These are phyloP conservation scores for Somion occarium DNA, from an alignment of 1,284 basidiomycete species.

Conservation along the genomic window DNA sequence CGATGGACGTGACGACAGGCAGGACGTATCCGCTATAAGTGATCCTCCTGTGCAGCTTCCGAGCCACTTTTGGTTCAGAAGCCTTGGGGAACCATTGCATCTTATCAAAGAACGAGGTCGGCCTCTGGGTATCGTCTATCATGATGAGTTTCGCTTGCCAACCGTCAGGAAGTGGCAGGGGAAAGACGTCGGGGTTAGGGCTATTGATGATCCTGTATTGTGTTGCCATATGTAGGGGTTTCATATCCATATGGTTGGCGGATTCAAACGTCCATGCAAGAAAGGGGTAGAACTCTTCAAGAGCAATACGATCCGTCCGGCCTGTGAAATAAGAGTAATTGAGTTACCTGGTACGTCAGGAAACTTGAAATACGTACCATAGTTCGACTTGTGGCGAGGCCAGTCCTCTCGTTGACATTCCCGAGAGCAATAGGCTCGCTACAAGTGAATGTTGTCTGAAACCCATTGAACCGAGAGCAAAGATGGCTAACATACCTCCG, in stretches of 20 bases:
- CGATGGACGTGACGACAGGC: conserved; percentile 5
- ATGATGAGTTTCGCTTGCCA: not conserved
- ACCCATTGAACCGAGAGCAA: too few relatives aligned
- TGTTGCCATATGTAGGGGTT: conserved; percentile 2
- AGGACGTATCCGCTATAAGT: not conserved
- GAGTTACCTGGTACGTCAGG: not conserved
- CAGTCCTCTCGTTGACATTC: conserved; percentile 8
- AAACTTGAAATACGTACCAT: not conserved
- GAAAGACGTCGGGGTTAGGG: not conserved
- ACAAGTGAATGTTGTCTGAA: too few relatives aligned
- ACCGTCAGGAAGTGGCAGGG: not conserved
- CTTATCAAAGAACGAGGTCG: not conserved
- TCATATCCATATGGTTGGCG: not conserved
- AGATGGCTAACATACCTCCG: too few relatives aligned
- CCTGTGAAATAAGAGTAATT: not conserved
- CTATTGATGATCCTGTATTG: not conserved
- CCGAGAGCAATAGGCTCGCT: conserved; percentile 3
- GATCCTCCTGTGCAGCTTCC: conserved; percentile 2
- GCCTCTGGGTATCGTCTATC: conserved; percentile 1
- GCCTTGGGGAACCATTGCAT: conserved; percentile 2
- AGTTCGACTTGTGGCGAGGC: conserved; percentile 3
- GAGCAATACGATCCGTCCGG: conserved; percentile 5
- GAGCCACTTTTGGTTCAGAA: not conserved
- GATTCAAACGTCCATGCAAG: conserved; percentile 1
- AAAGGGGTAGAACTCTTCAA: conserved; percentile 7